Evolutionary conservation across 129 eudicot genomes (phyloP).

Genomic region (Heracleum sosnowskyi): DNA sequence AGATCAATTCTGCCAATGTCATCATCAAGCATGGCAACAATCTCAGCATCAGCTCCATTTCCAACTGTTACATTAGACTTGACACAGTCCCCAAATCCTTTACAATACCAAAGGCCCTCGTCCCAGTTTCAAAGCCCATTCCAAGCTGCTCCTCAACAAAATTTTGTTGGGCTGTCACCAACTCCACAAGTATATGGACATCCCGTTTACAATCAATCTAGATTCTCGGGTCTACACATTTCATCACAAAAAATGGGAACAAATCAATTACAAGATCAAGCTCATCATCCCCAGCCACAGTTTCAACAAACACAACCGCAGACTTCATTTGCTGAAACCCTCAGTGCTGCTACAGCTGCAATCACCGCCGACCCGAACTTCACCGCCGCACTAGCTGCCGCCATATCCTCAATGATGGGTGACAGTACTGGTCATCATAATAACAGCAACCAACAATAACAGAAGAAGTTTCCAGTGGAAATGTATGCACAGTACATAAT

Average conservation of each 20-base stretch:
- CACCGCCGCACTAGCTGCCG: slow-evolving; percentile 87
- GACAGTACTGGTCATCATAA: slow-evolving; percentile 26
- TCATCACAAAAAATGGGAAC: slow-evolving; percentile 37
- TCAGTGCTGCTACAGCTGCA: slow-evolving; percentile 78
- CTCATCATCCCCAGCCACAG: slow-evolving; percentile 23
- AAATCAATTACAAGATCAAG: background rate
- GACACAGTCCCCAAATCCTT: slow-evolving; percentile 62
- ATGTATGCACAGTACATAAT: background rate
- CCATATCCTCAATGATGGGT: slow-evolving; percentile 71
- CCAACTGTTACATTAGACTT: slow-evolving; percentile 87
- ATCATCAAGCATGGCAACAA: slow-evolving; percentile 51
- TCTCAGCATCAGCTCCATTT: slow-evolving; percentile 87
- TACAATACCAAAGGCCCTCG: slow-evolving; percentile 31
- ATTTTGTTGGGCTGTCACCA: background rate
- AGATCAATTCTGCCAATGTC: slow-evolving; percentile 55
- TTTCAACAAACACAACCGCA: slow-evolving; percentile 26
- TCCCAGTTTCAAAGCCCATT: slow-evolving; percentile 16
- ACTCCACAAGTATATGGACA: slow-evolving; percentile 27
- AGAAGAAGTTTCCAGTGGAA: background rate
- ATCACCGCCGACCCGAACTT: slow-evolving; percentile 85
- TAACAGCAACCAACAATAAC: slow-evolving; percentile 9
- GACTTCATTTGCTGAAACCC: slow-evolving; percentile 38
- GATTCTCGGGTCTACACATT: slow-evolving; percentile 54
- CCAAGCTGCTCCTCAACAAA: slow-evolving; percentile 22
- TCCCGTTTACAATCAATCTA: slow-evolving; percentile 41